A percentile compares a stretch with the other conserved stretches of the same genome.
Evolutionary conservation across 768 basidiomycete species (phyloP).

Genomic region (Termitomyces heimii): DNA sequence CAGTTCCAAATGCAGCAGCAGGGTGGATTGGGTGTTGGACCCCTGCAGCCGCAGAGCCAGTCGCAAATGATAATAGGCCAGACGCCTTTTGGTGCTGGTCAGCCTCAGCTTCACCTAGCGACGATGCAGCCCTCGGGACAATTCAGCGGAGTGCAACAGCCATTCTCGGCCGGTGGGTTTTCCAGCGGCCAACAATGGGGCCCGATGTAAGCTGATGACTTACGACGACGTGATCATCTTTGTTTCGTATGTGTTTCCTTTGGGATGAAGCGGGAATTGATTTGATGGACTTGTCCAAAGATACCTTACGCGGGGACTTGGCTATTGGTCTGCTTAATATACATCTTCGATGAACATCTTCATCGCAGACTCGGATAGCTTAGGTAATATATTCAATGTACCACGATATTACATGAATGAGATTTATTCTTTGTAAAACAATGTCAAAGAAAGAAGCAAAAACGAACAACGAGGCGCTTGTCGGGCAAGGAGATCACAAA

Average conservation of each 20-base stretch:
- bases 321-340: not conserved
- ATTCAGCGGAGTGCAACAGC: slow-evolving; percentile 14
- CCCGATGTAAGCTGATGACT: slow-evolving; percentile 20
- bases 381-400: not conserved
- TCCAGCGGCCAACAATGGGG: slow-evolving; percentile 30
- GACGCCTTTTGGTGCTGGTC: not conserved
- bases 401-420: not conserved
- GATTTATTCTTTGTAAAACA: not conserved
- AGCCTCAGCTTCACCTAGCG: not conserved
- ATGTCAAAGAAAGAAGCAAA: not conserved
- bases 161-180: slow-evolving; percentile 8
- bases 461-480: not conserved
- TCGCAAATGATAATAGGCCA: slow-evolving; percentile 9
- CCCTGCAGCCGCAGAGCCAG: slow-evolving; percentile 12
- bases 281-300: not conserved
- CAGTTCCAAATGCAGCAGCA: slow-evolving; percentile 21
- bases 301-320: not conserved
- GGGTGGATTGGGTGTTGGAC: slow-evolving; percentile 5
- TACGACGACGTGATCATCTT: not conserved
- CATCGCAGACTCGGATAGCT: not conserved
- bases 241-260: not conserved
- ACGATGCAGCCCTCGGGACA: slow-evolving; percentile 18
- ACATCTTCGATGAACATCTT: not conserved
- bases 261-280: not conserved
- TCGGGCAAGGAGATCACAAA: not conserved